A percentile compares a stretch with the other conserved stretches of the same genome.
These are phyloP conservation scores for Fistulifera pelliculosa DNA, from an alignment of 108 stramenopile genomes.

Conservation along the genomic window DNA sequence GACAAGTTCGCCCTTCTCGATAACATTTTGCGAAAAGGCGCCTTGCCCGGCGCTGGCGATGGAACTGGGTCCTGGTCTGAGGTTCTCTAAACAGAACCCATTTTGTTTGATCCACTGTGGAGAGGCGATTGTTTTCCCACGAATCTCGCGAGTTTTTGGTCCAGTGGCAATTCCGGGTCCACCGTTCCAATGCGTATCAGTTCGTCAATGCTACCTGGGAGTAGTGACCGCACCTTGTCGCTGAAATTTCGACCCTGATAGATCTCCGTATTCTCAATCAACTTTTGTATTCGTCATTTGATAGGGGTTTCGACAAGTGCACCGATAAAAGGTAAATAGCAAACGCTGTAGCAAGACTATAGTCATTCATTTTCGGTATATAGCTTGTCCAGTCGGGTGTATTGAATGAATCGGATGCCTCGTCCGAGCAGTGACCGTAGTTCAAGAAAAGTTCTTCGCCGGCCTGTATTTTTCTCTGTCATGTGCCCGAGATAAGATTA, in stretches of 20 bases:
- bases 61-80: constrained; percentile 21
- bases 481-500: no score
- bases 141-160: constrained; percentile 13
- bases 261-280: not conserved
- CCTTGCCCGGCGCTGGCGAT: constrained; percentile 25
- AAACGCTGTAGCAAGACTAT: not conserved
- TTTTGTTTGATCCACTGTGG: constrained; percentile 33
- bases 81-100: constrained; percentile 40
- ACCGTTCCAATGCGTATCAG: not conserved
- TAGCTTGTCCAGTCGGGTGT: constrained; percentile 8
- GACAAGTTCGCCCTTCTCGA: constrained; percentile 28
- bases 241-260: not conserved
- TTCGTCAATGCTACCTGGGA: constrained; percentile 6
- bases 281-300: not conserved
- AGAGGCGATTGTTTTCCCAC: not conserved
- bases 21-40: constrained; percentile 24
- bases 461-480: no score
- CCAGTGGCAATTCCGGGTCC: not conserved
- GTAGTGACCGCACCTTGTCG: not conserved
- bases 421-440: constrained; percentile 13
- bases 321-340: constrained; percentile 8
- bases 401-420: not conserved
- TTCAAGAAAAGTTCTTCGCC: constrained; percentile 27
- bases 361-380: constrained; percentile 8
- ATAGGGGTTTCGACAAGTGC: not conserved